Evolutionary conservation across 2,329 filamentous ascomycete species (phyloP).

Genomic region (Furcasterigmium furcatum): DNA sequence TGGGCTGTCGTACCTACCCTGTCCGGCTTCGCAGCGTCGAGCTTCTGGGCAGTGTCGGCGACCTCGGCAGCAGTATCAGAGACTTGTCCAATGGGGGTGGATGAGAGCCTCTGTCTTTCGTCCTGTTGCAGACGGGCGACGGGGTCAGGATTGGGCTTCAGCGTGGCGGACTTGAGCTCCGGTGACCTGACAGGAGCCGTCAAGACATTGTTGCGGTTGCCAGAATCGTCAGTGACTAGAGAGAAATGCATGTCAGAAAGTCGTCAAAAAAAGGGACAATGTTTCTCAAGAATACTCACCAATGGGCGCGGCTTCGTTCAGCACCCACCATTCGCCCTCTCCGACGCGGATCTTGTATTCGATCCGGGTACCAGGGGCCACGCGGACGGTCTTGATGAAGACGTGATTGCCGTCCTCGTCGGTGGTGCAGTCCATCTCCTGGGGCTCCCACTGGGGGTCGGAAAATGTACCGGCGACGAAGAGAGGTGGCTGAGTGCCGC

Average conservation of each 20-base stretch:
- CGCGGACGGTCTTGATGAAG: slow-evolving; percentile 55
- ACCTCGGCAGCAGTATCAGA: slow-evolving; percentile 41
- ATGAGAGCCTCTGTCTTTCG: slow-evolving; percentile 28
- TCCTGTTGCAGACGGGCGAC: slow-evolving; percentile 12
- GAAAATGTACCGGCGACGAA: slow-evolving; percentile 70
- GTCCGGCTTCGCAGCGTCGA: slow-evolving; percentile 24
- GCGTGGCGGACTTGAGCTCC: slow-evolving; percentile 14
- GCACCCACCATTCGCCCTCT: slow-evolving; percentile 64
- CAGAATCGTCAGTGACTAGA: slow-evolving; percentile 35
- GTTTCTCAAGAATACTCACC: too few relatives aligned
- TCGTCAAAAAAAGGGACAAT: too few relatives aligned
- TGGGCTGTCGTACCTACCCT: not conserved
- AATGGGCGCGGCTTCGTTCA: slow-evolving; percentile 59
- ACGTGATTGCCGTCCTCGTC: slow-evolving; percentile 50
- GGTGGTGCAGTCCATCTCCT: slow-evolving; percentile 59
- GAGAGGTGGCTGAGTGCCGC: slow-evolving; percentile 62
- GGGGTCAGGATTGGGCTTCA: slow-evolving; percentile 4
- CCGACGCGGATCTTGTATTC: slow-evolving; percentile 76
- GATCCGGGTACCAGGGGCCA: slow-evolving; percentile 55
- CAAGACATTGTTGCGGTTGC: slow-evolving; percentile 47
- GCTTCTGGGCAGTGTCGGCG: slow-evolving; percentile 32
- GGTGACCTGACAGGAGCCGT: slow-evolving; percentile 16
- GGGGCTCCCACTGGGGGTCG: slow-evolving; percentile 61
- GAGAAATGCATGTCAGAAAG: not conserved
- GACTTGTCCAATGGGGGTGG: slow-evolving; percentile 36